Evolutionary conservation across 805 yeast species (phyloP).

Genomic region (Schizosaccharomyces octosporus): DNA sequence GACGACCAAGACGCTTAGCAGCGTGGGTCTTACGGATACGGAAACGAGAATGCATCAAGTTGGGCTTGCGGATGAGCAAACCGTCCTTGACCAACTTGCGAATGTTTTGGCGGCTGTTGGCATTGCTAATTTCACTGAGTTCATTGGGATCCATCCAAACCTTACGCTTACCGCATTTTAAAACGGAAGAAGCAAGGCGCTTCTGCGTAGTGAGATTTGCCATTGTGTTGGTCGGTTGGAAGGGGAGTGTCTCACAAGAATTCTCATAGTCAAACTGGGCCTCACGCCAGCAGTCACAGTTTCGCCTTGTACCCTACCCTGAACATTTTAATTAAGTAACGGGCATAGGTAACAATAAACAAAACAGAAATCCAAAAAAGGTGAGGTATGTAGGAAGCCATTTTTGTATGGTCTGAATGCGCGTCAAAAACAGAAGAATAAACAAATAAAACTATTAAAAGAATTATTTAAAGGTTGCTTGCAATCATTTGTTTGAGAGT

Average conservation of each 20-base stretch:
- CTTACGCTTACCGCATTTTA: conserved; percentile 98
- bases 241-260: not conserved
- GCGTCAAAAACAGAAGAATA: too few relatives aligned
- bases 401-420: too few relatives aligned
- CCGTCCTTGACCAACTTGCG: conserved; percentile 96
- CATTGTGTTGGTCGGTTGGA: not conserved
- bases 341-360: not conserved
- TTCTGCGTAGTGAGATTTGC: conserved; percentile 96
- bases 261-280: not conserved
- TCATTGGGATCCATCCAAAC: conserved; percentile 99
- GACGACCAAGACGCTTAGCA: conserved; percentile 96
- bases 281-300: not conserved
- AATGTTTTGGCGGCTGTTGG: conserved; percentile 91
- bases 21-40: conserved; percentile 94
- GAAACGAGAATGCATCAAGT: conserved; percentile 89
- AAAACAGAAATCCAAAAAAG: not conserved
- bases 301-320: not conserved
- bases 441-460: too few relatives aligned
- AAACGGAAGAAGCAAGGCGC: conserved; percentile 98
- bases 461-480: too few relatives aligned
- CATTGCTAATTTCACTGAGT: conserved; percentile 84
- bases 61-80: conserved; percentile 95
- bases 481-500: too few relatives aligned
- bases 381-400: not conserved
- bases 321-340: not conserved